Evolutionary conservation across 192 early-diverging fungal genomes (phyloP), one percentile per base, ranked within the genome.

Genomic region (Neocallimastix lanati): DNA sequence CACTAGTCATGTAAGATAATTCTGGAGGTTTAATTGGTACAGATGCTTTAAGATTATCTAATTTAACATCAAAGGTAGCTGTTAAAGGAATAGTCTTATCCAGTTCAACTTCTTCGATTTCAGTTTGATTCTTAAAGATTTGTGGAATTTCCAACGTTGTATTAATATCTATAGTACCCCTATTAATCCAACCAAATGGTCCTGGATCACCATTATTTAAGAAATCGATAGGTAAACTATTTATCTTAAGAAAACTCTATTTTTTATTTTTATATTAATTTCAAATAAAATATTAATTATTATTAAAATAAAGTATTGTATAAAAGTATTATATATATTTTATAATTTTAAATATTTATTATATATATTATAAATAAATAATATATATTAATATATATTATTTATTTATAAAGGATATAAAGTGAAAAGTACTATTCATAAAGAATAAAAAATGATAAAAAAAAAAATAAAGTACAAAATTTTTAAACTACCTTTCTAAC

Each of bases 171-270:
- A 99, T 87, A 12, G 88, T 91, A 6, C 96, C 96, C 5, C 89
- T 87, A n/a, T 92, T 94, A 80, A 98, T 95, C 97, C 97, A 98
- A 16, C 92, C 92, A 36, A 96, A 89, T 4, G 97, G 97, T 0
- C 97, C 97, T 35, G 88, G 88, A 14, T 92, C 88, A 21, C 94
- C 93, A 28, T 86, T 83, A 84, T 96, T 96, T 58, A 98, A 84
- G 83, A 97, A 95, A 81, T 95, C 93, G 28, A 98, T 95, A 78
- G 91, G 93, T 25, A 98, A 87, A 77, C 92, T 91, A 81, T 98
- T 94, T 18, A 98, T 89, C 83, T 93, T 93, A 35, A 95, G 85
- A 67, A 95, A 93, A 21, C 90, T 86, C 82, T 90, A 76, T 30
- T n/a, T n/a, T n/a, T n/a, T n/a, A n/a, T n/a, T n/a, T n/a, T n/a